phyloP scores from a whole-genome alignment of 176 grass and related monocot species.

The Zea mays region DNA sequence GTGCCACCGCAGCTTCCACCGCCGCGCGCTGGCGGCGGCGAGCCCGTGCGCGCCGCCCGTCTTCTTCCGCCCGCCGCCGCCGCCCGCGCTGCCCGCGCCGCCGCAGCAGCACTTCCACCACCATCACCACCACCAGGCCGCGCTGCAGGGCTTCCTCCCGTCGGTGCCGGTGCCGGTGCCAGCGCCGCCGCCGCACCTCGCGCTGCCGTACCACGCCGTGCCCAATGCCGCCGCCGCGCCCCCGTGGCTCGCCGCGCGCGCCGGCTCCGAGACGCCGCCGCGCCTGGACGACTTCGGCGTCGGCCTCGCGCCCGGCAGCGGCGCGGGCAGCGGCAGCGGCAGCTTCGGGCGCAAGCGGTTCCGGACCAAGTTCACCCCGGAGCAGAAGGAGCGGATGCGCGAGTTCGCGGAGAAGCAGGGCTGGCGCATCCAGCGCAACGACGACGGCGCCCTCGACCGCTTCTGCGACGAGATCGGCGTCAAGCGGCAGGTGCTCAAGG shows the following conservation, averaged over 20 bases:
- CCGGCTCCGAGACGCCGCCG: constrained; percentile 74
- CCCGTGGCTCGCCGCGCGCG: constrained; percentile 36
- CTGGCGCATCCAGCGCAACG: constrained; percentile 81
- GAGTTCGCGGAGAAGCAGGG: constrained; percentile 82
- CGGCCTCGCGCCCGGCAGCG: background rate
- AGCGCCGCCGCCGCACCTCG: constrained; percentile 7
- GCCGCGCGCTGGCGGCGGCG: constrained; percentile 11
- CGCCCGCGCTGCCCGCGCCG: constrained; percentile 1
- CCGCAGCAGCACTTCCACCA: background rate
- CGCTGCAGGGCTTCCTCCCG: constrained; percentile 47
- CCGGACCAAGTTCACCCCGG: constrained; percentile 79
- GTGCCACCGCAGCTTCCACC: constrained; percentile 96
- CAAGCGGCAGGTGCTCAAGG: constrained; percentile 82
- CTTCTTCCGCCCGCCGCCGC: constrained; percentile 42
- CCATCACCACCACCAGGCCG: constrained; percentile 30
- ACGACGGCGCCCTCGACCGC: constrained; percentile 76
- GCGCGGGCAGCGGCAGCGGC: constrained; percentile 5
- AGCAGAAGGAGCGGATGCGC: constrained; percentile 93
- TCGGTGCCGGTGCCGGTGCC: background rate
- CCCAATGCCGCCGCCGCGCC: constrained; percentile 26
- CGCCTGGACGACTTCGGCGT: constrained; percentile 56
- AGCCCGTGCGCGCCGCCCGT: background rate
- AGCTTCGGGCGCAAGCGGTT: constrained; percentile 56
- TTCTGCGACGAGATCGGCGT: constrained; percentile 96
- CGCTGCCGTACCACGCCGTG: constrained; percentile 33